Evolutionary conservation across 177 flowering plant species (phyloP), one percentile per base, ranked within the genome.

Genomic region (Telopea speciosissima): DNA sequence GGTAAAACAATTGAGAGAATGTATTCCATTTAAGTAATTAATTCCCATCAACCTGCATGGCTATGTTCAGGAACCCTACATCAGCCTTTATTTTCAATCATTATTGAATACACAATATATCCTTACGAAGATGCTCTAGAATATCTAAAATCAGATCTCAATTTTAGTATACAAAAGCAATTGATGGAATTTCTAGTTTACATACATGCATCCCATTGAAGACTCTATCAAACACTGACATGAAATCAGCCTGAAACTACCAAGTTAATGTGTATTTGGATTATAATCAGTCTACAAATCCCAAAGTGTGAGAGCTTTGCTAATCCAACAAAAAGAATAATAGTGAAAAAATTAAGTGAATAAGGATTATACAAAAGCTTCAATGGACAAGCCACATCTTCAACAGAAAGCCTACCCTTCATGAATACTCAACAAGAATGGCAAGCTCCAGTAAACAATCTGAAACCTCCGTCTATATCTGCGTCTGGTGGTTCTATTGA

Each of bases 321-420:
- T 11, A 70, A 70, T 52, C 11, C 23, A 33, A 25, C 24, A 17
- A 21, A 61, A 63, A 52, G 24, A 67, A 72, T 49, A 49, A 49
- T 49, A 12, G 1, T 11, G 19, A 13, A 49, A 49, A 49, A 49
- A 49, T 49, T 12, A 72, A 72, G 24, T 65, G 54, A 64, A 65
- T 65, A 14, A 45, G 21, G 44, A 22, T 23, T 9, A 65, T 28
- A 44, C 23, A 25, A 3, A 58, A 17, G 56, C 65, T 59, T 72
- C 63, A 66, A 44, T 8, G 21, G 33, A 42, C 7, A 16, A 36
- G 9, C 28, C 6, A 21, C 31, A 31, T 62, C 33, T 62, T 24
- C 21, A 1, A 62, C 36, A 8, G 63, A 21, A n/a, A 28, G 26
- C 54, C 14, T n/a, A 60, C 62, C 25, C 52, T 58, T 0, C 25